phyloP scores from a whole-genome alignment of 352 stramenopile genomes.

The Pythium grandisporangium region DNA sequence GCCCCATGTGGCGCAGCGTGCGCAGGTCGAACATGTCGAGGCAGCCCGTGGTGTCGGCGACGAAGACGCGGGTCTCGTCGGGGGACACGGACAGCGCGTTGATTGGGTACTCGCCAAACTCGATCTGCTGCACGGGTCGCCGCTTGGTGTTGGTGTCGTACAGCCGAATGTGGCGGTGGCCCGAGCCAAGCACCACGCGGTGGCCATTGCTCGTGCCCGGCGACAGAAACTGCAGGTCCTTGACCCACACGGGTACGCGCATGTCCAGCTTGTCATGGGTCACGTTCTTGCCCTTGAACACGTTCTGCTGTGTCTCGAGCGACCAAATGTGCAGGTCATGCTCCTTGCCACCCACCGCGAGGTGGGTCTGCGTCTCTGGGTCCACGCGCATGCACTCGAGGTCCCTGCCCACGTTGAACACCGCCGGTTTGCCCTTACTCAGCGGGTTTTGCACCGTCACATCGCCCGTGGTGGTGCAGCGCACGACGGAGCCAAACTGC shows the following conservation, averaged over 20 bases:
- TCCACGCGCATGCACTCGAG: slow-evolving; percentile 55
- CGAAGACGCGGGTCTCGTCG: slow-evolving; percentile 70
- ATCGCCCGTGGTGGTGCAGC: slow-evolving; percentile 44
- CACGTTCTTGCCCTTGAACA: slow-evolving; percentile 86
- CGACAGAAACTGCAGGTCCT: slow-evolving; percentile 61
- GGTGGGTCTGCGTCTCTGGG: slow-evolving; percentile 28
- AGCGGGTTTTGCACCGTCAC: slow-evolving; percentile 45
- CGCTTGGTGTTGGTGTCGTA: slow-evolving; percentile 87
- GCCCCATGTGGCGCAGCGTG: slow-evolving; percentile 75
- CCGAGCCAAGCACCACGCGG: slow-evolving; percentile 65
- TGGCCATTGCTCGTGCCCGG: slow-evolving; percentile 56
- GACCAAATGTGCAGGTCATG: slow-evolving; percentile 76
- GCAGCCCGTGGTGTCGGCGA: slow-evolving; percentile 87
- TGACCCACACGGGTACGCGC: slow-evolving; percentile 86
- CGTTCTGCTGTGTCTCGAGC: slow-evolving; percentile 58
- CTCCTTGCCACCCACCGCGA: slow-evolving; percentile 77
- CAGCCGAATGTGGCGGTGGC: slow-evolving; percentile 69
- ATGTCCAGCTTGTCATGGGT: slow-evolving; percentile 84
- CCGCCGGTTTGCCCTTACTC: slow-evolving; percentile 22
- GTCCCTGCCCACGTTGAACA: slow-evolving; percentile 41
- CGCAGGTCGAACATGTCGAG: slow-evolving; percentile 87
- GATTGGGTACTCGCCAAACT: slow-evolving; percentile 67
- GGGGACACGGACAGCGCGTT: slow-evolving; percentile 63
- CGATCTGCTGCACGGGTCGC: slow-evolving; percentile 55
- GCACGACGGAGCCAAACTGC: slow-evolving; percentile 58